Evolutionary conservation across 257 asterid genomes (phyloP).

Genomic region (Solanum dulcamara): DNA sequence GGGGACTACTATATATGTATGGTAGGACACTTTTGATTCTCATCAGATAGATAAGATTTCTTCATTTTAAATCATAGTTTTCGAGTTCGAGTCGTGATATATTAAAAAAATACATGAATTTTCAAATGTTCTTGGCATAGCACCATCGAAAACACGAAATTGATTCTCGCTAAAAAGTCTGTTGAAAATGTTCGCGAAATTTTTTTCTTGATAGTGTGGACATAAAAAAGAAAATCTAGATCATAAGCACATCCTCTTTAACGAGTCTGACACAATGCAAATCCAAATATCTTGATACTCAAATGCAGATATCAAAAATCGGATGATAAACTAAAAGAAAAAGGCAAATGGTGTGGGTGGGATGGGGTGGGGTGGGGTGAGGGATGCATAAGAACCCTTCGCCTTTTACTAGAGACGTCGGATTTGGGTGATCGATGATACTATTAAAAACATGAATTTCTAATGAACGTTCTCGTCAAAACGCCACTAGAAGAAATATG

Average conservation of each 20-base stretch:
- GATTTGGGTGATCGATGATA: not conserved
- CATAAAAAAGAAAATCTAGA: not conserved
- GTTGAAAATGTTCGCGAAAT: not conserved
- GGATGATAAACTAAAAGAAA: not conserved
- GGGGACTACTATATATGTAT: not conserved
- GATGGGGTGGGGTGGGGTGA: fast-evolving
- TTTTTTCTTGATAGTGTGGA: not conserved
- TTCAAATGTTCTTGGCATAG: not conserved
- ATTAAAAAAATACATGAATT: not conserved
- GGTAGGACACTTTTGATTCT: not conserved
- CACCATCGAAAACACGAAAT: not conserved
- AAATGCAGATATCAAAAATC: not conserved
- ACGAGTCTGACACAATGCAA: too few species aligned
- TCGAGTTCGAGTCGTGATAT: not conserved
- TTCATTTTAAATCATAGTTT: not conserved
- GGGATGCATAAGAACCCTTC: not conserved
- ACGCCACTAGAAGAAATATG: not conserved
- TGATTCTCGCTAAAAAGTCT: not conserved
- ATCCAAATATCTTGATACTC: not conserved
- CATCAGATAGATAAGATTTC: not conserved
- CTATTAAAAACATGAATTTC: not conserved
- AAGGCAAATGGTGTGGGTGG: too few species aligned
- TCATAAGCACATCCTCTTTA: not conserved
- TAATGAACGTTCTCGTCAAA: not conserved
- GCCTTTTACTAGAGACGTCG: not conserved